A percentile compares a stretch with the other conserved stretches of the same genome.
These are phyloP conservation scores for Neurospora intermedia DNA, from an alignment of 495 filamentous ascomycete genomes.

Conservation along the genomic window DNA sequence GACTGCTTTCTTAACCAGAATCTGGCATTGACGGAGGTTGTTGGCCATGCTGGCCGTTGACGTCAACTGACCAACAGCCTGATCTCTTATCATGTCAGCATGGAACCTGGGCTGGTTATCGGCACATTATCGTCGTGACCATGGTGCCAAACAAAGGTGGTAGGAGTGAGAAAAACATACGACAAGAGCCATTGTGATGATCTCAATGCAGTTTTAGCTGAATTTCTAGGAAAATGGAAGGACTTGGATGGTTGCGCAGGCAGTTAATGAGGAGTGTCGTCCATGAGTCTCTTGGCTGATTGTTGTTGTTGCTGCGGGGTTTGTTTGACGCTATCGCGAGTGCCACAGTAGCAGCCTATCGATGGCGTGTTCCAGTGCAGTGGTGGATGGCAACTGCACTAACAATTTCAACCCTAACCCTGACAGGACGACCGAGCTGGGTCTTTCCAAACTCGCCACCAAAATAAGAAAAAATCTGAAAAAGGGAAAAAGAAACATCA, in stretches of 20 bases:
- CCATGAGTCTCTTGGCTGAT: not conserved
- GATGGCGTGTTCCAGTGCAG: not conserved
- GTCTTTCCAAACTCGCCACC: not conserved
- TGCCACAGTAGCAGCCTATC: not conserved
- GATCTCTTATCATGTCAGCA: not conserved
- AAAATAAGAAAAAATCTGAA: no score
- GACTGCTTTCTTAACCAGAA: conserved; percentile 60
- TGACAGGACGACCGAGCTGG: not conserved
- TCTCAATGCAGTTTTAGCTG: not conserved
- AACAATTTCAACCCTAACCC: not conserved
- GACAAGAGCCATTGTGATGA: not conserved
- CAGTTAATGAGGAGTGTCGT: not conserved
- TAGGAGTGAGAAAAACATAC: not conserved
- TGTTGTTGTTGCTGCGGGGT: not conserved
- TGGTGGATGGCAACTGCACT: not conserved
- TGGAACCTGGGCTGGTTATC: not conserved
- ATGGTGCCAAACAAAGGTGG: not conserved
- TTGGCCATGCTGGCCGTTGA: conserved; percentile 67
- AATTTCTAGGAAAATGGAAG: accelerated
- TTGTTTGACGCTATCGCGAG: not conserved
- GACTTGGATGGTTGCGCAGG: not conserved
- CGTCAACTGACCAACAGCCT: conserved; percentile 86
- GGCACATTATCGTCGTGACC: not conserved
- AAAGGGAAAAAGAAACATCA: not conserved
- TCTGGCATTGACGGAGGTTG: conserved; percentile 67